Conservation (phyloP, 441 rosid species). For the Flueggea neowawraea region DNA sequence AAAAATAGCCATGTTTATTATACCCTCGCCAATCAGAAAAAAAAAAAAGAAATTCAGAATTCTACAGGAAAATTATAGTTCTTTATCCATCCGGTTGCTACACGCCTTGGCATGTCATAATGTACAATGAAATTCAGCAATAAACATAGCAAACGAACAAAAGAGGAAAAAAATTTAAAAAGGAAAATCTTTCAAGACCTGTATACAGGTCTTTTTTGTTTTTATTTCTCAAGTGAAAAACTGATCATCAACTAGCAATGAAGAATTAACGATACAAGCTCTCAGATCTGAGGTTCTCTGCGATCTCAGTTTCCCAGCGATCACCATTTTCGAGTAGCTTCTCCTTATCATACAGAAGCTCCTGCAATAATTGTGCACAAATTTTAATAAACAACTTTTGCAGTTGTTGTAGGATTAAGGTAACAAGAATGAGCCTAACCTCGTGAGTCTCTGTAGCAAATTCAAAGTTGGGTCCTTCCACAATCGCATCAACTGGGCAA, state of each 20-base stretch:
- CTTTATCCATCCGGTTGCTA: too few relatives aligned
- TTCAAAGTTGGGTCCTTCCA: slow-evolving; percentile 98
- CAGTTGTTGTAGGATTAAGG: neutral
- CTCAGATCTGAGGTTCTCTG: slow-evolving; percentile 96
- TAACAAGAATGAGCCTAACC: slow-evolving; percentile 29
- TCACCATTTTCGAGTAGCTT: slow-evolving; percentile 98
- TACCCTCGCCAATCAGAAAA: too few relatives aligned
- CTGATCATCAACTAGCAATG: neutral
- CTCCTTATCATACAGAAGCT: slow-evolving; percentile 94
- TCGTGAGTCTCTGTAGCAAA: slow-evolving; percentile 98
- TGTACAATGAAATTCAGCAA: slow-evolving; percentile 1
- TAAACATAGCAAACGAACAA: too few relatives aligned
- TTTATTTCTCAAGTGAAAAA: slow-evolving; percentile 18
- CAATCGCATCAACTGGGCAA: slow-evolving; percentile 99
- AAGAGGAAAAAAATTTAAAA: neutral
- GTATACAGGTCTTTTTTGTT: slow-evolving; percentile 14
- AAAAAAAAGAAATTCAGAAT: too few relatives aligned
- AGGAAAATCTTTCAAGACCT: slow-evolving; percentile 16
- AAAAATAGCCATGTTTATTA: too few relatives aligned
- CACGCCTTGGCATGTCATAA: neutral
- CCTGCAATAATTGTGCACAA: slow-evolving; percentile 34
- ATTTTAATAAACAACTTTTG: neutral
- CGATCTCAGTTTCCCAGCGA: slow-evolving; percentile 98
- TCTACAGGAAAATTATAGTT: too few relatives aligned
- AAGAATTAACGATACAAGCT: slow-evolving; percentile 76